These are phyloP conservation scores for Scheffersomyces titani DNA, from an alignment of 1,139 yeast species.

Conservation along the genomic window DNA sequence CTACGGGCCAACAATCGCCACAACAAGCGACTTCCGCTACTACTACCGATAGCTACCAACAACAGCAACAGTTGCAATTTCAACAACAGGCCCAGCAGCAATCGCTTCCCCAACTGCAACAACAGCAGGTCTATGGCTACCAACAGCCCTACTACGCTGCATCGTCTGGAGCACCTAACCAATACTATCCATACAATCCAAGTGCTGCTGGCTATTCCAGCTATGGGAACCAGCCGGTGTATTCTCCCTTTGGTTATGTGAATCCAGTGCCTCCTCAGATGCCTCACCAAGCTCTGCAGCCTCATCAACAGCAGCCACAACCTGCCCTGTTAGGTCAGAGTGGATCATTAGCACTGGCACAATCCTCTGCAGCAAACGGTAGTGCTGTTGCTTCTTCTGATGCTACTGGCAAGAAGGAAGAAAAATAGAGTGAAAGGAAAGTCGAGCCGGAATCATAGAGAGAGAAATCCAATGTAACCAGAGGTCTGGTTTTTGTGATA, in stretches of 20 bases:
- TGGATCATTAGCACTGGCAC: background rate
- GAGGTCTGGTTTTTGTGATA: background rate
- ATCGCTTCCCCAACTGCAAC: slow-evolving; percentile 10
- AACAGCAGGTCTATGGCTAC: slow-evolving; percentile 14
- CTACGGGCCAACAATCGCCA: slow-evolving; percentile 7
- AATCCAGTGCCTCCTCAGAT: slow-evolving; percentile 11
- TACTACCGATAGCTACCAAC: slow-evolving; percentile 8
- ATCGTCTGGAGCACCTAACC: slow-evolving; percentile 15
- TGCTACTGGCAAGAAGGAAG: background rate
- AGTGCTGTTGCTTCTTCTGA: background rate
- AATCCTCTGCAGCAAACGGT: background rate
- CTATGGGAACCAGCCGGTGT: slow-evolving; percentile 22
- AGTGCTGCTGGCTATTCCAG: slow-evolving; percentile 15
- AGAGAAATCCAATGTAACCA: background rate
- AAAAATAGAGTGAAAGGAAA: background rate
- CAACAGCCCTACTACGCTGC: slow-evolving; percentile 18
- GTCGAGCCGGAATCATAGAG: background rate
- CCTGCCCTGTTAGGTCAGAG: background rate
- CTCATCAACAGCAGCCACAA: slow-evolving; percentile 4
- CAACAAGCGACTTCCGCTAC: slow-evolving; percentile 10
- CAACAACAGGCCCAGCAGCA: slow-evolving; percentile 14
- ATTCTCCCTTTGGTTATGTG: slow-evolving; percentile 17
- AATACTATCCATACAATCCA: slow-evolving; percentile 17
- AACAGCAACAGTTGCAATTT: slow-evolving; percentile 14
- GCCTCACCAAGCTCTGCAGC: slow-evolving; percentile 9